Percentiles rank a stretch among this genome's conserved stretches.
Evolutionary conservation across 2,329 filamentous ascomycete genomes (phyloP).

Genomic region (Scedosporium aurantiacum): DNA sequence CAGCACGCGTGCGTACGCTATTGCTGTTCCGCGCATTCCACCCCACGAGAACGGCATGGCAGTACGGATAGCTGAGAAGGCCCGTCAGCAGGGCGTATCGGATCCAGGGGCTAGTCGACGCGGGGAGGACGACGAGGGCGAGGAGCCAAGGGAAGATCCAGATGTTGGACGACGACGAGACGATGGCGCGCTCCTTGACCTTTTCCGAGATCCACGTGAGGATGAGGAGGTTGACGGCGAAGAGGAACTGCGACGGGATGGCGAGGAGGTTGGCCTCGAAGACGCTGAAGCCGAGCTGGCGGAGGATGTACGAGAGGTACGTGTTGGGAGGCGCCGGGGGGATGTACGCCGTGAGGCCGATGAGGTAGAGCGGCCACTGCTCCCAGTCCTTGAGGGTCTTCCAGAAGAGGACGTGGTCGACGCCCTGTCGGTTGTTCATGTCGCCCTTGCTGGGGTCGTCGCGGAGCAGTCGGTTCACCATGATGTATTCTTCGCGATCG

Average conservation of each 20-base stretch:
- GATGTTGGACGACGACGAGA: conserved; percentile 34
- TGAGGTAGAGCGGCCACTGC: conserved; percentile 45
- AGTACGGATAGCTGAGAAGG: conserved; percentile 36
- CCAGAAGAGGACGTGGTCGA: conserved; percentile 35
- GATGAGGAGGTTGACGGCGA: conserved; percentile 33
- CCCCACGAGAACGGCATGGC: conserved; percentile 34
- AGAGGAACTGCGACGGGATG: conserved; percentile 32
- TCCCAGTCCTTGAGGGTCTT: conserved; percentile 46
- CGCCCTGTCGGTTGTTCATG: conserved; percentile 45
- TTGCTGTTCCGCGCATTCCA: conserved; percentile 38
- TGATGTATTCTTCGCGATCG: conserved; percentile 49
- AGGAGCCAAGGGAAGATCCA: conserved; percentile 40
- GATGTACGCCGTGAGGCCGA: conserved; percentile 37
- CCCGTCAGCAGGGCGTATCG: conserved; percentile 26
- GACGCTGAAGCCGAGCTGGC: conserved; percentile 29
- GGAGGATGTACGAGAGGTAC: conserved; percentile 34
- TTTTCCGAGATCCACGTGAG: conserved; percentile 33
- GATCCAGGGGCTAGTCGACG: conserved; percentile 27
- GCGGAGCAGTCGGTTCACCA: conserved; percentile 48
- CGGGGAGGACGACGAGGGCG: conserved; percentile 28
- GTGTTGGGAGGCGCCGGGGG: conserved; percentile 28
- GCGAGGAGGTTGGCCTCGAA: conserved; percentile 35
- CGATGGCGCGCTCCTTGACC: conserved; percentile 30
- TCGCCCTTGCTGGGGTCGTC: conserved; percentile 52
- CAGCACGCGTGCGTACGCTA: conserved; percentile 34